Evolutionary conservation across 129 eudicot genomes (phyloP).

Genomic region (Dittrichia graveolens): DNA sequence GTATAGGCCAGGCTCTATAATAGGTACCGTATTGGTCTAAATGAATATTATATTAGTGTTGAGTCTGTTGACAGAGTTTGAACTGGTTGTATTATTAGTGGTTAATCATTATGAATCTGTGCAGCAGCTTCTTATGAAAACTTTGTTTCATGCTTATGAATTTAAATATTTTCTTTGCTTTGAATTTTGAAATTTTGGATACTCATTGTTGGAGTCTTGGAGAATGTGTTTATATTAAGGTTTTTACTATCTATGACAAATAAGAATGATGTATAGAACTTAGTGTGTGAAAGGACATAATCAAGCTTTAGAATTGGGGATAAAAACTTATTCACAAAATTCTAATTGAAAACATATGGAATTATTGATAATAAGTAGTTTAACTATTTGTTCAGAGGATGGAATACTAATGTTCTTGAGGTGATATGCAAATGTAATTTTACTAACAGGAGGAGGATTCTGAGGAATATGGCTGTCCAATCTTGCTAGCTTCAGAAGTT

Average conservation of each 20-base stretch:
- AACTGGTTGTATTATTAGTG: background rate
- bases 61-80: constrained; percentile 6
- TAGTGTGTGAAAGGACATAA: constrained; percentile 1
- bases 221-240: background rate
- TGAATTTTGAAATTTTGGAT: background rate
- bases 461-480: constrained; percentile 74
- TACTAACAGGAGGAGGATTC: constrained; percentile 75
- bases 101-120: background rate
- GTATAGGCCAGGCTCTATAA: background rate
- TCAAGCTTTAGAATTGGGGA: background rate
- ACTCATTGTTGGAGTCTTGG: background rate
- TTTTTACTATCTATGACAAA: background rate
- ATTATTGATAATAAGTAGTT: background rate
- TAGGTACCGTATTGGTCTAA: background rate
- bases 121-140: constrained; percentile 5
- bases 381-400: background rate
- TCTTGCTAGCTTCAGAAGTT: constrained; percentile 55
- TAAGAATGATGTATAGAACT: background rate
- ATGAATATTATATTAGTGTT: background rate
- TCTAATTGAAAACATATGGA: background rate
- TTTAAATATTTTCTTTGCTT: background rate
- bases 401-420: background rate
- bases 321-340: background rate
- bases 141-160: background rate
- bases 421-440: constrained; percentile 18